These are phyloP conservation scores for Cyanidioschyzon merolae DNA, from an alignment of 23 red algal genomes.

Conservation along the genomic window DNA sequence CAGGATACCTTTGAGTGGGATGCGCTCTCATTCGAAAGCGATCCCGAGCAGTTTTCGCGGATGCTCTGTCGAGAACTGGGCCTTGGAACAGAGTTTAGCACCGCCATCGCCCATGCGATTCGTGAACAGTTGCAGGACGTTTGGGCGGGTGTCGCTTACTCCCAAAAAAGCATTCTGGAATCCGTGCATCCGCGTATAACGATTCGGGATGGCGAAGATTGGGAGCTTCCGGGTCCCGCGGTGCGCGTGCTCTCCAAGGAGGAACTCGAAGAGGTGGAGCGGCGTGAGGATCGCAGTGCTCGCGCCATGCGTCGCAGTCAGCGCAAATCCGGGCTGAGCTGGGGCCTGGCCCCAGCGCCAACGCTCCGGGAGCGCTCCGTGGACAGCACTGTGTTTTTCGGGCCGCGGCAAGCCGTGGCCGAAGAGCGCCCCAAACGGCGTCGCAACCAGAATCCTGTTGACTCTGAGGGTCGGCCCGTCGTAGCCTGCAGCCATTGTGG, in stretches of 20 bases:
- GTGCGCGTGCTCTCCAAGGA: conserved; percentile 5
- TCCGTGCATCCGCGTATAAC: background rate
- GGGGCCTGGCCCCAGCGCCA: background rate
- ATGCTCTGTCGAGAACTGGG: conserved; percentile 54
- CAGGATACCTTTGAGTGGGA: conserved; percentile 91
- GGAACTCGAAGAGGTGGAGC: background rate
- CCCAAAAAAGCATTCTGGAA: background rate
- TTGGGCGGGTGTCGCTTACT: background rate
- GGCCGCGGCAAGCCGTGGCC: background rate
- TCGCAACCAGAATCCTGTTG: background rate
- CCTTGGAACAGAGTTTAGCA: conserved; percentile 43
- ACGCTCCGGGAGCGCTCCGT: background rate
- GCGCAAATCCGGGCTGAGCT: background rate
- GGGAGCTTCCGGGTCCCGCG: background rate
- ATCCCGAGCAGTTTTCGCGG: conserved; percentile 70
- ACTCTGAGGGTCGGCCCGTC: background rate
- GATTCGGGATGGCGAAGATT: conserved; percentile 1
- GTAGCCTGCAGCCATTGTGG: background rate
- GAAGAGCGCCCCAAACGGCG: background rate
- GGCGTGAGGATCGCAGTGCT: background rate
- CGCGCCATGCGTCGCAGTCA: conserved; percentile 13
- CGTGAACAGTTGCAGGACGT: conserved; percentile 51
- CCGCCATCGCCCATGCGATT: conserved; percentile 53
- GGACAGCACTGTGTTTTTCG: background rate
- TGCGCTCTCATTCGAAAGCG: conserved; percentile 23